These are phyloP conservation scores for Diaporthe helianthi DNA, from an alignment of 2,329 filamentous ascomycete species.

Conservation along the genomic window DNA sequence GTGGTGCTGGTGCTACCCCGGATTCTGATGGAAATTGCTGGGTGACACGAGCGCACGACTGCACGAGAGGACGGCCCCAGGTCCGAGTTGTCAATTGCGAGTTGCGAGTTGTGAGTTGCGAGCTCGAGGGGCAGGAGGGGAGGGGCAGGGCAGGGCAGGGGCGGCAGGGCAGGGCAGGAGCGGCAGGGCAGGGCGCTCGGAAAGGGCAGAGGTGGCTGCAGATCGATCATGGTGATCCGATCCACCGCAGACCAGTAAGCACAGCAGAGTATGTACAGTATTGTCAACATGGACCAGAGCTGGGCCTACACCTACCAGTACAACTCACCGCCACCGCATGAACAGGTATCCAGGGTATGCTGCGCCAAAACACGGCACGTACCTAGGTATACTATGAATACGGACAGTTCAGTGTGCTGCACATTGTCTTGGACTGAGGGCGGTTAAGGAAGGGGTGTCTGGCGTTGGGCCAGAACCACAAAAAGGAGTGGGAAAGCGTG, in stretches of 20 bases:
- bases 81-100: no score
- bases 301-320: no score
- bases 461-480: neutral
- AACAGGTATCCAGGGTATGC: neutral
- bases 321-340: neutral
- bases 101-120: no score
- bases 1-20: slow-evolving; percentile 24
- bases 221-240: slow-evolving; percentile 18
- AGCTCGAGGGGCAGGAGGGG: neutral
- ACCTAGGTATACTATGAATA: no score
- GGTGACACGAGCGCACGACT: no score
- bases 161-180: no score
- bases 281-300: neutral
- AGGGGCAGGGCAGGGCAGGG: no score
- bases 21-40: slow-evolving; percentile 28
- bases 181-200: neutral
- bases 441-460: neutral
- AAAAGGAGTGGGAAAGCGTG: neutral
- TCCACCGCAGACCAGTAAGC: neutral
- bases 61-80: neutral
- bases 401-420: neutral
- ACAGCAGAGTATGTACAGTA: no score
- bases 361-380: neutral
- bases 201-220: neutral
- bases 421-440: neutral